Evolutionary conservation across 768 basidiomycete species (phyloP), one percentile per base, ranked within the genome.

Genomic region (Suillus placidus): DNA sequence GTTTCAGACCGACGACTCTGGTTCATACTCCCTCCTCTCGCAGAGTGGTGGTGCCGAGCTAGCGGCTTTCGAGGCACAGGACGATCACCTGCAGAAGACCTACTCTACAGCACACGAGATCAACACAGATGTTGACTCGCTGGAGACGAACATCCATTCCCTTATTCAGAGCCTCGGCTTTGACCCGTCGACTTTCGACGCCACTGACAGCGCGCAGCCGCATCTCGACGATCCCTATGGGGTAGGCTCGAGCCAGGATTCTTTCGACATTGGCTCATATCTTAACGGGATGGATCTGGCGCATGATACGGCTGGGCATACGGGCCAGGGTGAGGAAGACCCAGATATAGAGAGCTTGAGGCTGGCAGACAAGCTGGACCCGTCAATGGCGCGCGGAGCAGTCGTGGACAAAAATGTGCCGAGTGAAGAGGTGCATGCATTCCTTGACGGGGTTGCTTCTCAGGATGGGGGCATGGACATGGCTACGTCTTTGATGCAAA

Each of bases 121-220:
- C 54, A 87, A 88, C 65, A 82, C 84, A 55, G 90, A 92, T 64
- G 91, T 95, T 34, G 87, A 89, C 67, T 85, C 86, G 43, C 77
- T 94, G 62, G 86, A 90, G 67, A 80, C 78, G 14, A 88, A 85
- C 66, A 87, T 96, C 51, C 85, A 92, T 65, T 84, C 85, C 7
- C 80, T 95, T 66, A 90, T 94, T 37, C 82, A 90, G 67, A 84
- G 84, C 57, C 83, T 94, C 55, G 91, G 90, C 8, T 74, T 91
- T 57, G 89, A 93, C 72, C 80, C 88, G 23, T 65, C 51, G 8
- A 16, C 71, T n/a, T 68, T 77, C 9, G 70, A 76, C 10, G 37
- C 37, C 38, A 47, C 70, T 10, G 12, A 51, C 3, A 0, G 45
- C 6, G 10, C 26, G 6, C 61, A 60, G 23, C 49, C 34, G 20